Percentiles rank a stretch among this genome's conserved stretches.
These are phyloP conservation scores for Chrysopogon serrulatus DNA, from an alignment of 176 grass and related monocot genomes.

Conservation along the genomic window DNA sequence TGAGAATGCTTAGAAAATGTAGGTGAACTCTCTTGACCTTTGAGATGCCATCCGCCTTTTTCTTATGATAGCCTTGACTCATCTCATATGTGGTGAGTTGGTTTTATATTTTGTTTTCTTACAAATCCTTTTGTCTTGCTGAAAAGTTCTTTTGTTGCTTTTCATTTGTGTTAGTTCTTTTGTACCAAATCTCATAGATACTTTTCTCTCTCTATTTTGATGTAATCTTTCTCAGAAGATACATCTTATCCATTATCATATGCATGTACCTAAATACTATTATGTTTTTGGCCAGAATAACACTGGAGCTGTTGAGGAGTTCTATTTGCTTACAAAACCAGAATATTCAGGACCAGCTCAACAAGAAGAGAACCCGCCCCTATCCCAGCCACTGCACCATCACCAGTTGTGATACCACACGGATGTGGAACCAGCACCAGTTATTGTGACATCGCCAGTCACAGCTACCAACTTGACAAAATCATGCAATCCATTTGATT, in stretches of 20 bases:
- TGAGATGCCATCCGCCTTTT: conserved; percentile 84
- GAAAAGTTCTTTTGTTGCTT: neutral
- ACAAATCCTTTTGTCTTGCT: neutral
- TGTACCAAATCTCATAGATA: neutral
- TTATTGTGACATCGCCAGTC: conserved; percentile 38
- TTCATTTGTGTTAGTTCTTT: neutral
- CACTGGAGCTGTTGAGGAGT: no score
- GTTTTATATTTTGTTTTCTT: conserved; percentile 3
- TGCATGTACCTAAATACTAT: conserved; percentile 15
- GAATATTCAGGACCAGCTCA: no score
- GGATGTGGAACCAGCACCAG: conserved; percentile 39
- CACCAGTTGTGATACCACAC: conserved; percentile 41
- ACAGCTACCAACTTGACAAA: conserved; percentile 44
- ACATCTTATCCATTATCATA: neutral
- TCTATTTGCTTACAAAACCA: no score
- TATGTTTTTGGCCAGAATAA: no score
- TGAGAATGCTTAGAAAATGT: conserved; percentile 25
- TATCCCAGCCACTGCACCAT: no score
- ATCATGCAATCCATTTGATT: conserved; percentile 60
- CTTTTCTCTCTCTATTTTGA: neutral
- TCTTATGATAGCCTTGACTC: conserved; percentile 96
- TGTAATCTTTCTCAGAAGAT: neutral
- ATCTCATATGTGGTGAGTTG: conserved; percentile 70
- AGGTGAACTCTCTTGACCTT: conserved; percentile 88
- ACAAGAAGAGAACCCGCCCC: no score